Evolutionary conservation across 768 basidiomycete genomes (phyloP).

Genomic region (Mrakia gelida): DNA sequence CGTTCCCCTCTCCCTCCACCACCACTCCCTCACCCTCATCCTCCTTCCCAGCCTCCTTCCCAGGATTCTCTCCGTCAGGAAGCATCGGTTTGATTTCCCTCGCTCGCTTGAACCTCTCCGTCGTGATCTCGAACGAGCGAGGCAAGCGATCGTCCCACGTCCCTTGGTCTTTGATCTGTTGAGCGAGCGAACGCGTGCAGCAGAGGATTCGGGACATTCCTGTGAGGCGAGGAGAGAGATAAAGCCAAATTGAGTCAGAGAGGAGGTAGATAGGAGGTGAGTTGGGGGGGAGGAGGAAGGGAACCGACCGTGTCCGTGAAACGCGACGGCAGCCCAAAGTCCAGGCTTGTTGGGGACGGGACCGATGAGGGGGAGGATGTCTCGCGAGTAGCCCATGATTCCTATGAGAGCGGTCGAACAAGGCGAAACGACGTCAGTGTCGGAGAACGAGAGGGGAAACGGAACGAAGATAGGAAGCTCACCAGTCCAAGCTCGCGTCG

Average conservation of each 20-base stretch:
- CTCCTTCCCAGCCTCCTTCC: background rate
- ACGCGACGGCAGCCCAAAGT: constrained; percentile 5
- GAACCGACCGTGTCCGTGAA: constrained; percentile 11
- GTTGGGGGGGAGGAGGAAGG: background rate
- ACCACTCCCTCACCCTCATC: background rate
- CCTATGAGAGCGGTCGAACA: background rate
- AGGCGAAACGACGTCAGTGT: too few species aligned
- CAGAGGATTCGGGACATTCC: constrained; percentile 39
- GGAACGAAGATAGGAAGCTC: background rate
- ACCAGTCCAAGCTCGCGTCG: constrained; percentile 28
- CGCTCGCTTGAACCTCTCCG: constrained; percentile 35
- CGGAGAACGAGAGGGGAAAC: background rate
- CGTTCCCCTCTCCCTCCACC: background rate
- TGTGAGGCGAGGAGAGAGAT: background rate
- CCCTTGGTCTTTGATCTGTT: constrained; percentile 30
- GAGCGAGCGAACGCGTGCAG: constrained; percentile 36
- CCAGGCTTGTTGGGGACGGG: constrained; percentile 17
- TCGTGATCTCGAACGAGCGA: constrained; percentile 34
- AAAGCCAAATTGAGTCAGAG: background rate
- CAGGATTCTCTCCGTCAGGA: background rate
- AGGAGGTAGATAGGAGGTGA: background rate
- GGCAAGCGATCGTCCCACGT: constrained; percentile 38
- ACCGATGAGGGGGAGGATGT: constrained; percentile 26
- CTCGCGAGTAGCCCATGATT: constrained; percentile 31
- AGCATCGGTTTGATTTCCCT: background rate